A percentile compares a stretch with the other conserved stretches of the same genome.
Evolutionary conservation across 805 yeast genomes (phyloP).

Genomic region (Kockiozyma suomiensis): DNA sequence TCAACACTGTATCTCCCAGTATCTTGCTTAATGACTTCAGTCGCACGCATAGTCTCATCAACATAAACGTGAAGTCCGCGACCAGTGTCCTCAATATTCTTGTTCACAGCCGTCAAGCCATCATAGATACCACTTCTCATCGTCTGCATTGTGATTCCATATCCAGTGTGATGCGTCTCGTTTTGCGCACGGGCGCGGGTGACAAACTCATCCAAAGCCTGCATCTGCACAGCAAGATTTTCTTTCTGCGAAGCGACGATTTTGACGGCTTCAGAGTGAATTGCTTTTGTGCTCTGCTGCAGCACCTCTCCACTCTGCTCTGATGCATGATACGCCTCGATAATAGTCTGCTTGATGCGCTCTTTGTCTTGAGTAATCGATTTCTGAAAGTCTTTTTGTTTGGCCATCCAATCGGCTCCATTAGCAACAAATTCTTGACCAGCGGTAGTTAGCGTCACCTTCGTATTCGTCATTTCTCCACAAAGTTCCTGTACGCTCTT

Average conservation of each 20-base stretch:
- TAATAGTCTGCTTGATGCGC: constrained; percentile 29
- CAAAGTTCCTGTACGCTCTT: background rate
- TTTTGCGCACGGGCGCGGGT: constrained; percentile 31
- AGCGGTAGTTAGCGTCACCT: constrained; percentile 13
- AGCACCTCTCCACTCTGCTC: constrained; percentile 26
- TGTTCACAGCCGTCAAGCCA: constrained; percentile 7
- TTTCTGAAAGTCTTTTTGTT: constrained; percentile 24
- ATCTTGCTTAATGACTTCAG: constrained; percentile 14
- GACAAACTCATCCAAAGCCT: constrained; percentile 30
- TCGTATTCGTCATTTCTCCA: constrained; percentile 7
- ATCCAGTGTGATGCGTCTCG: constrained; percentile 25
- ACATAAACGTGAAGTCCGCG: constrained; percentile 20
- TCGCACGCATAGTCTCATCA: constrained; percentile 7
- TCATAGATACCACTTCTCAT: constrained; percentile 9
- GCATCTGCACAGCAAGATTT: constrained; percentile 30
- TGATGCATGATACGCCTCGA: constrained; percentile 26
- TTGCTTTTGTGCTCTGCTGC: constrained; percentile 24
- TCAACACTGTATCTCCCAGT: constrained; percentile 5
- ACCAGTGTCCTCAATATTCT: constrained; percentile 18
- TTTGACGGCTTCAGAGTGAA: constrained; percentile 30
- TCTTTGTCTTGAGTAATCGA: constrained; percentile 24
- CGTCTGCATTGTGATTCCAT: constrained; percentile 4
- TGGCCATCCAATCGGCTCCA: constrained; percentile 24
- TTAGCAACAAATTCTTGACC: constrained; percentile 25
- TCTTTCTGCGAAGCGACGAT: constrained; percentile 29